Base-by-base conservation (phyloP, 129 eudicot genomes). In the Deinandra increscens region DNA sequence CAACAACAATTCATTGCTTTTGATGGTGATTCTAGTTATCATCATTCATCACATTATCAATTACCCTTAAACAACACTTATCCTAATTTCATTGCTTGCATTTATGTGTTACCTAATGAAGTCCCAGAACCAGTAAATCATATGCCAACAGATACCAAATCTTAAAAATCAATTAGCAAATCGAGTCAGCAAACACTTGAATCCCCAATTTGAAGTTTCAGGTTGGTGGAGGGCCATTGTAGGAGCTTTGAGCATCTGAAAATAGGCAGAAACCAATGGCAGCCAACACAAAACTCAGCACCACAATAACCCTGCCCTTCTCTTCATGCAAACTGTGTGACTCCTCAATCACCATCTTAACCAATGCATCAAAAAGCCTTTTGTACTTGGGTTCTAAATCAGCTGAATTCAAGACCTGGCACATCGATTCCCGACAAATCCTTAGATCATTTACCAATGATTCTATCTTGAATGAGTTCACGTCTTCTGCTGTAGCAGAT, bases 141-240 rank as follows among this genome's bases (percentile, higher is more conserved):
- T 71, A 56, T 71, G 67, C 44, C 31, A 22, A 8, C 19, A 11
- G 56, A 69, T 43, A 11, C 33, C 50, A 54, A 50, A 72, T 45
- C 71, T 63, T 73, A 63, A 70, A 70, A 48, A 62, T 61, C 49
- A 14, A 66, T 36, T 36, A 36, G 39, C 64, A n/a, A 4, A 7
- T 4, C 31, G 33, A 9, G 49, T 45, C 71, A 67, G 33, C 53
- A n/a, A 36, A 23, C 50, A 19, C 48, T 55, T 67, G 60, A 23
- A 54, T 68, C 23, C 64, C 43, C 3, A 29, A 1, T 15, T 59
- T 48, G 43, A 64, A 22, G 55, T 34, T 53, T 78, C 66, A 78
- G n/a, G 81, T 78, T 10, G 81, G 77, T 54, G 73, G 73, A 54
- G 68, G 77, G 41, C 68, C 63, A 43, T 65, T 5, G 64, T 53